Base-by-base conservation (phyloP, 768 basidiomycete genomes). In the Pleurotus sapidus region DNA sequence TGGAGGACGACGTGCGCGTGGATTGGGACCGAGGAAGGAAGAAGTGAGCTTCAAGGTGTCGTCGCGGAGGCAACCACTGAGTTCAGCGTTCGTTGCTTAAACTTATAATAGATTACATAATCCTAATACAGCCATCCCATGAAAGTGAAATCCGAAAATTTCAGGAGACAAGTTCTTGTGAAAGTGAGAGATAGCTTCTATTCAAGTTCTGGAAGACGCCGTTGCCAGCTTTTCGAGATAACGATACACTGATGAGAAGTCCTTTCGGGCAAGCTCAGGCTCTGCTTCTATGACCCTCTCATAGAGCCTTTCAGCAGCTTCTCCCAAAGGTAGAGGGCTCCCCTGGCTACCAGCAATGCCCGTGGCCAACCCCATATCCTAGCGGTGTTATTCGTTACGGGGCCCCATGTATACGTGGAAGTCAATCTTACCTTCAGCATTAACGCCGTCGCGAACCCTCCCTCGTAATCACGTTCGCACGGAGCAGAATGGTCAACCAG, bases 361-460 rank as follows among this genome's bases (percentile, higher is more conserved):
- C 25, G 75, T 82, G 1, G 93, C 94, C 27, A 95, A 81, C 46
- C 88, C 83, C 86, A 96, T 86, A 66, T 96, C 93, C 92, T 95
- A 59, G 7, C 49, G 51, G 38, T 47, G 20, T 40, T 39, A 34
- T 57, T 45, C 50, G 46, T 56, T 17, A 45, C 9, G 42, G 42
- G n/a, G 20, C n/a, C 42, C 20, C 42, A 45, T 46, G 18, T 58
- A n/a, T 46, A 24, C 40, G 43, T 34, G 51, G 57, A 58, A 54
- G 38, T 46, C 11, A 46, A 43, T 27, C 24, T 63, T 45, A 86
- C 92, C 84, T 94, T 94, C 55, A 92, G 71, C 92, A 94, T 94
- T 48, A 94, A 74, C 5, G 77, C 75, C 2, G 89, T 91, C 4
- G 89, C 89, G 68, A 94, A 95, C 2, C 94, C 93, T 14, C 91